Base-by-base conservation (phyloP, 2,329 filamentous ascomycete species). In the Myriosclerotinia duriaeana region DNA sequence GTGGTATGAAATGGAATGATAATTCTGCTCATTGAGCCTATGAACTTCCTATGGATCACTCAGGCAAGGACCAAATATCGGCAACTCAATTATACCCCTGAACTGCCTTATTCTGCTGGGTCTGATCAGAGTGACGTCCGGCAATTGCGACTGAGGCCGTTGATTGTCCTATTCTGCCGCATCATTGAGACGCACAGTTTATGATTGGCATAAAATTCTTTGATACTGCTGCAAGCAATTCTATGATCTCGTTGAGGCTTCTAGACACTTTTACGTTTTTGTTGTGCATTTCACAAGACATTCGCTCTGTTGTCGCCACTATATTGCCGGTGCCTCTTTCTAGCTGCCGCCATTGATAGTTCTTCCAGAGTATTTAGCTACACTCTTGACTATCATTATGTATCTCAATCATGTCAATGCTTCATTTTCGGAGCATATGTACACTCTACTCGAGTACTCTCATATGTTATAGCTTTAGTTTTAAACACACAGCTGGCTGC, bases 1-100 rank as follows among this genome's bases (percentile, higher is more conserved):
- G 61, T 8, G n/a, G n/a, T 11, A 26, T 50, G 58, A 26, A 38
- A 50, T 61, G n/a, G 60, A 63, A 54, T 63, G 48, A 34, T 56
- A 59, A 42, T 34, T 65, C 40, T 11, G 60, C 9, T 53, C 15
- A 42, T 63, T 42, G 50, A 34, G 42, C 12, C n/a, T 6, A 63
- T 42, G 60, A 42, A 26, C 4, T 40, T 50, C 12, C 34, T n/a
- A 52, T 22, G 30, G 20, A 52, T 6, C 7, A 26, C 14, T n/a
- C 12, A 17, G 7, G 8, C 7, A 5, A 50, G n/a, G 34, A 22
- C 14, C 15, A 38, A 2, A 26, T 61, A 8, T 12, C 26, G 8
- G 34, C 30, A 50, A 14, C 15, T 7, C 14, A 38, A 20, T 17
- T 17, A 48, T 4, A n/a, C 8, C 20, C 5, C 17, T 42, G n/a